phyloP scores from a whole-genome alignment of 345 rosid species.

The Citrus unshiu region DNA sequence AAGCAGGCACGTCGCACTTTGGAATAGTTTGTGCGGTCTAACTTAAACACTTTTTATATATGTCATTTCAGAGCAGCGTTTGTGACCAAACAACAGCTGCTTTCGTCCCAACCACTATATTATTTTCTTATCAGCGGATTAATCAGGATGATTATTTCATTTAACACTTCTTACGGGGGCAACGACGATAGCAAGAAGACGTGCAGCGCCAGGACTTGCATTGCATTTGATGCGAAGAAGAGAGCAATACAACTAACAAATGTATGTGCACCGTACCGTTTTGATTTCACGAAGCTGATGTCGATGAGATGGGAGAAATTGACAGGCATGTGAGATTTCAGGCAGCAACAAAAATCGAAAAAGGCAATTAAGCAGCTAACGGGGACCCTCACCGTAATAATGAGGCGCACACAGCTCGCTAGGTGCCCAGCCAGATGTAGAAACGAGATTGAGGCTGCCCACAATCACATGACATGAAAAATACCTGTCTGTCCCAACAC shows the following conservation, averaged over 20 bases:
- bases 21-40: background rate
- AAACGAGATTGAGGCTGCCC: background rate
- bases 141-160: background rate
- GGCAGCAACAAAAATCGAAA: background rate
- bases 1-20: background rate
- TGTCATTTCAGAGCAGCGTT: slow-evolving; percentile 1
- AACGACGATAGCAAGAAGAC: background rate
- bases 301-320: background rate
- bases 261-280: background rate
- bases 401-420: background rate
- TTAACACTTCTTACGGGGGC: background rate
- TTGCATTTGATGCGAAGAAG: background rate
- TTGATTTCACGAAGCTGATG: background rate
- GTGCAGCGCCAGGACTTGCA: background rate
- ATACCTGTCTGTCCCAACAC: background rate
- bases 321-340: background rate
- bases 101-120: background rate
- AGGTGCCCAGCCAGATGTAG: background rate
- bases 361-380: background rate
- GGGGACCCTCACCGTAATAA: background rate
- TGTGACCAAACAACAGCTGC: slow-evolving; percentile 4
- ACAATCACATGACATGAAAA: background rate
- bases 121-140: background rate
- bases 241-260: background rate
- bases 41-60: background rate